Base-by-base conservation (phyloP, 2,329 filamentous ascomycete species). In the Onygena corvina region DNA sequence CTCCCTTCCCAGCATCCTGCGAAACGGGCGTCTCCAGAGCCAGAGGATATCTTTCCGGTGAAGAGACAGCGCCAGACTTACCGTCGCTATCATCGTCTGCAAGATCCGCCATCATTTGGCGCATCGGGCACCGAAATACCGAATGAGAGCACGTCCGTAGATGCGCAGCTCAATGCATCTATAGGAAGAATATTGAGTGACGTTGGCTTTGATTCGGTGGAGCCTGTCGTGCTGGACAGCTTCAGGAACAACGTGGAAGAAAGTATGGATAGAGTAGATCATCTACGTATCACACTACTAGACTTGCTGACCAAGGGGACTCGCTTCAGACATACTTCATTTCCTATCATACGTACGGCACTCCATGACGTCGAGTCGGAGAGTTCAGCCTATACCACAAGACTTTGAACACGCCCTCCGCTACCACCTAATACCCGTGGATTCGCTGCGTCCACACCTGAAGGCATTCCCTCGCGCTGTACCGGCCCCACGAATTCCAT, bases 321-420 rank as follows among this genome's bases (percentile, higher is more conserved):
- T 29, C 11, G 27, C 27, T 40, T 58, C 58, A 78, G 75, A 75
- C 60, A 73, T 81, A 61, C 68, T 72, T 38, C 68, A 69, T 49
- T 72, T 81, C 53, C 67, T 76, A 31, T 67, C 69, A 25, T 68
- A 73, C 52, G 71, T 79, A 29, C 73, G 73, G 34, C 69, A 71
- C 42, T 79, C 76, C 4, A 83, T 82, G 79, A 63, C 69, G 34
- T 70, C 71, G 38, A 70, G 70, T 46, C 72, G 79, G 44, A 74
- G 79, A 46, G 71, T 67, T 7, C 68, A 71, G 40, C 74, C 77
- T 1, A 73, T 78, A 18, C 73, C 78, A 0, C 69, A 73, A 53
- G 79, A 83, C 61, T 81, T 81, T 60, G 71, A 76, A 50, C 65
- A 72, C 31, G 66, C 59, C 58, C 64, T 61, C 58, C 67, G 59